Conservation (phyloP, 495 filamentous ascomycete species). For the Gamarada debralockiae region DNA sequence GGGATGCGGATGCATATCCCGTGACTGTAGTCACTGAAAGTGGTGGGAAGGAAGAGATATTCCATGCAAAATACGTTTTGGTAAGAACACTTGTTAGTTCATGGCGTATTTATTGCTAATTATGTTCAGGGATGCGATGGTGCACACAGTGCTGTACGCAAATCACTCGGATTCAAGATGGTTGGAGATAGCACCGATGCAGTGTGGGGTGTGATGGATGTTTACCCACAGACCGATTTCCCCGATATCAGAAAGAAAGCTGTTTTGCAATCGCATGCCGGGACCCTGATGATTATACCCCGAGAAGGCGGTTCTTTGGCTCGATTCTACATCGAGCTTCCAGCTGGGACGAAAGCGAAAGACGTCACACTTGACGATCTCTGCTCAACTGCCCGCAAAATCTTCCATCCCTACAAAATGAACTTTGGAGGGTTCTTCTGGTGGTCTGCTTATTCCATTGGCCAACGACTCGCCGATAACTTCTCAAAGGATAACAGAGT, state of each 20-base stretch:
- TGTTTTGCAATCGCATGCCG: conserved; percentile 48
- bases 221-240: conserved; percentile 70
- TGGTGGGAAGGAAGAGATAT: conserved; percentile 46
- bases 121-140: conserved; percentile 64
- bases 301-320: conserved; percentile 59
- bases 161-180: conserved; percentile 66
- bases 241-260: conserved; percentile 65
- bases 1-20: conserved; percentile 43
- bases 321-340: conserved; percentile 61
- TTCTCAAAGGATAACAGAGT: conserved; percentile 55
- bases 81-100: conserved; percentile 34
- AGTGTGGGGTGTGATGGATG: conserved; percentile 83
- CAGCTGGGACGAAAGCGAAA: conserved; percentile 27
- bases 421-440: conserved; percentile 44
- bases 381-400: conserved; percentile 51
- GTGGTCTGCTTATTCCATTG: conserved; percentile 65
- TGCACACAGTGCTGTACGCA: conserved; percentile 66
- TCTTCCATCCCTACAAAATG: conserved; percentile 50
- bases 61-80: conserved; percentile 65
- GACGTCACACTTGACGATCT: conserved; percentile 53
- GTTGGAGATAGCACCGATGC: conserved; percentile 70
- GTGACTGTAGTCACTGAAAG: conserved; percentile 51
- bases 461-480: conserved; percentile 53
- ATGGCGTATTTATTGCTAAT: background rate
- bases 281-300: conserved; percentile 59